Base-by-base conservation (phyloP, 257 asterid species). In the Prunella vulgaris region DNA sequence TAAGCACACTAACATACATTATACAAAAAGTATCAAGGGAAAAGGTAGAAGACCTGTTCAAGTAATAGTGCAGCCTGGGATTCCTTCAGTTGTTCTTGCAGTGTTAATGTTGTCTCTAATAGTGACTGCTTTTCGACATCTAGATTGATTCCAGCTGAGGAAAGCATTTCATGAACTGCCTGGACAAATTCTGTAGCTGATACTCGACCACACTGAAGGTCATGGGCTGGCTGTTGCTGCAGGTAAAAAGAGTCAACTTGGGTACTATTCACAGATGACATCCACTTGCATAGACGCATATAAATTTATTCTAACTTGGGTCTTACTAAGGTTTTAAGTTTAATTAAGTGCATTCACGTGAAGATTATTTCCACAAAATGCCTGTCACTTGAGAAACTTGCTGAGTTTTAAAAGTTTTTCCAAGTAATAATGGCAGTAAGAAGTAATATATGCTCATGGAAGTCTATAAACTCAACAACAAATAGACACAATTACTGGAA, bases 151-250 rank as follows among this genome's bases (percentile, higher is more conserved):
- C 97, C 98, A 69, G 96, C 98, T 20, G 97, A 86, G 72, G 88
- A 86, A 79, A 93, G 97, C 98, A 93, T 88, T 74, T 93, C 98
- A 77, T 86, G 95, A 73, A 93, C 97, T 49, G 98, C 97, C 79
- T 86, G 96, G 68, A 93, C 97, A 70, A 93, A 81, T 82, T 93
- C 98, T 51, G 87, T 83, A 60, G 97, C 90, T 58, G 98, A 88
- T 60, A 93, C 98, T 38, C 83, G 83, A 44, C 98, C 98, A 70
- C 58, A 84, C 79, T 88, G 92, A 68, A 88, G 95, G 72, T 90
- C 95, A 62, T 81, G 82, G 80, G 77, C 76, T 17, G 84, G 88
- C 75, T 82, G 87, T 64, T 65, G 82, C 83, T 84, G 85, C 75
- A 57, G 79, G 62, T 57, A 44, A 32, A 38, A 60, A 46, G 44